Evolutionary conservation across 495 filamentous ascomycete genomes (phyloP), one percentile per base, ranked within the genome.

Genomic region (Filosporella fistucella): DNA sequence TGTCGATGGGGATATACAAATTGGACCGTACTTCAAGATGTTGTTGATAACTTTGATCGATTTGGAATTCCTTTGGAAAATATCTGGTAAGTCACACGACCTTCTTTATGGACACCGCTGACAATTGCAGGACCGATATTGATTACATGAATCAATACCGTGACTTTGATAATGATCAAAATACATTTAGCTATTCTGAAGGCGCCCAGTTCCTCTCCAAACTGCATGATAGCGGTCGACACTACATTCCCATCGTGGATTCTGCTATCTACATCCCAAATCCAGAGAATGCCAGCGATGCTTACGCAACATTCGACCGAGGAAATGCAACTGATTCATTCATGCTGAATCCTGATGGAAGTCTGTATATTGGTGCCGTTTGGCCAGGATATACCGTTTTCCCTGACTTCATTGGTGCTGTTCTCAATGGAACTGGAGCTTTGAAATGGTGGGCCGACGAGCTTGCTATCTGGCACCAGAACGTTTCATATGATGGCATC

Each of bases 211-310:
- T 94, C 59, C 58, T 95, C 11, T 63, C 67, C 1, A 64, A 69
- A 13, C 65, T 95, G 1, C 87, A 91, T 60, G 65, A 66, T 3
- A 75, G 76, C 53, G 74, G 78, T 8, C 85, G 85, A 55, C 84
- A 90, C 55, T 94, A 80, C 45, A 73, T 95, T 7, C 88, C 87
- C 0, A 93, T 95, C 37, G 75, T 95, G n/a, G 89, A 94, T 58
- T 75, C 84, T 2, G 88, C 86, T 4, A 78, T 93, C 23, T 91
- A 90, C 52, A 77, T 81, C 20, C 86, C 88, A 0, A 85, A 89
- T 42, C 85, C 85, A 2, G 65, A 76, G 13, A 85, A 93, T 54
- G 69, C 71, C 0, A 81, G 70, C 33, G 89, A 94, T 64, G 76
- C 76, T 1, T 88, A 93, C 59, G 66, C 76, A 4, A 69, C 80